These are phyloP conservation scores for Teratosphaeria destructans DNA, from an alignment of 2,329 filamentous ascomycete species.

Conservation along the genomic window DNA sequence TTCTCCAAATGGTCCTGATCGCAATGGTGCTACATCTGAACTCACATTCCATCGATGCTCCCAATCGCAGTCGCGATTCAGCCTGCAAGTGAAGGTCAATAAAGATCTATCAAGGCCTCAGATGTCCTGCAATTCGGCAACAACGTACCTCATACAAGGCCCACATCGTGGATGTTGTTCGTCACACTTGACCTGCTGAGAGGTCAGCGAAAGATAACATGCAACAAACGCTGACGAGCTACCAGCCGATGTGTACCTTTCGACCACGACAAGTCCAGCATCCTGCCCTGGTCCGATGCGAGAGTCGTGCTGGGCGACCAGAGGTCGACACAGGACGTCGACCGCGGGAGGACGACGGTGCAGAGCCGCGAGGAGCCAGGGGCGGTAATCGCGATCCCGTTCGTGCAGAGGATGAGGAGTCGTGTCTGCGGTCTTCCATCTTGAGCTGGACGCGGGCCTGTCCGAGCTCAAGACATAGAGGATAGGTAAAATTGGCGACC, in stretches of 20 bases:
- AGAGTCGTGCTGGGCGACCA: conserved; percentile 31
- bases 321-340: conserved; percentile 7
- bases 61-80: conserved; percentile 49
- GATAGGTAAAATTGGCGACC: conserved; percentile 2
- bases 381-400: conserved; percentile 24
- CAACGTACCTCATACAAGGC: conserved; percentile 40
- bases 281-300: conserved; percentile 44
- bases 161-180: conserved; percentile 45
- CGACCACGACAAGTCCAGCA: conserved; percentile 36
- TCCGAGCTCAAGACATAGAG: conserved; percentile 1
- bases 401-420: conserved; percentile 1
- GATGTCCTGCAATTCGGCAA: too few relatives aligned
- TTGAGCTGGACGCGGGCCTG: not conserved
- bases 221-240: not conserved
- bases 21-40: not conserved
- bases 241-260: conserved; percentile 17
- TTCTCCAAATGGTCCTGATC: not conserved
- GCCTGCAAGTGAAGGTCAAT: too few relatives aligned
- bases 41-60: conserved; percentile 36
- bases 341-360: conserved; percentile 13
- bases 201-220: not conserved
- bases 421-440: conserved; percentile 3
- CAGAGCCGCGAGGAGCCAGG: conserved; percentile 19
- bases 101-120: too few relatives aligned
- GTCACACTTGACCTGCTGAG: conserved; percentile 44